phyloP scores from a whole-genome alignment of 257 asterid genomes.

The Scutellaria barbata region DNA sequence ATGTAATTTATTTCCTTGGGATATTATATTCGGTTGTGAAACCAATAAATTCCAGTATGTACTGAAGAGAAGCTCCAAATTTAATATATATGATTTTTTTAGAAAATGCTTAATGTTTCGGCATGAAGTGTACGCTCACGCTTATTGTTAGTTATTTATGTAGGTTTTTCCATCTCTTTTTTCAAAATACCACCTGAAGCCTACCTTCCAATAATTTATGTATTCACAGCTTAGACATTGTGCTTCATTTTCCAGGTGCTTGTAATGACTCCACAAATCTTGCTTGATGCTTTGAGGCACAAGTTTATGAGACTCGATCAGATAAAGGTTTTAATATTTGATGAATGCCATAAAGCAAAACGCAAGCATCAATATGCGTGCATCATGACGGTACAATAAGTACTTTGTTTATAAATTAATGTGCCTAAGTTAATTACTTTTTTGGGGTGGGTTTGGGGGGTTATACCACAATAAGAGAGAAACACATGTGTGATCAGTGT shows the following conservation, averaged over 20 bases:
- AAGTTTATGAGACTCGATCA: conserved; percentile 53
- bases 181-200: too few relatives aligned
- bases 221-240: not conserved
- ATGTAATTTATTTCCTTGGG: too few relatives aligned
- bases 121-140: too few relatives aligned
- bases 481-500: conserved; percentile 3
- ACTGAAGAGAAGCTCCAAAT: too few relatives aligned
- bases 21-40: too few relatives aligned
- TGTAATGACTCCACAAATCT: conserved; percentile 84
- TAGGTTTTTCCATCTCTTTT: too few relatives aligned
- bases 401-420: not conserved
- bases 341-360: conserved; percentile 88
- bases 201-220: too few relatives aligned
- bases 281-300: conserved; percentile 79
- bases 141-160: not conserved
- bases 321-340: conserved; percentile 77
- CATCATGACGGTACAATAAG: conserved; percentile 71
- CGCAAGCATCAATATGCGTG: conserved; percentile 66
- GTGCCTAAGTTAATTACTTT: not conserved
- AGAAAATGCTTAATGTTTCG: too few relatives aligned
- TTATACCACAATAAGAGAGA: not conserved
- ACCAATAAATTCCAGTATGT: too few relatives aligned
- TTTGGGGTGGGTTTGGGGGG: not conserved
- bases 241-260: conserved; percentile 67
- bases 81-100: too few relatives aligned